Evolutionary conservation across 805 yeast genomes (phyloP).

Genomic region (Pichia paraexigua): DNA sequence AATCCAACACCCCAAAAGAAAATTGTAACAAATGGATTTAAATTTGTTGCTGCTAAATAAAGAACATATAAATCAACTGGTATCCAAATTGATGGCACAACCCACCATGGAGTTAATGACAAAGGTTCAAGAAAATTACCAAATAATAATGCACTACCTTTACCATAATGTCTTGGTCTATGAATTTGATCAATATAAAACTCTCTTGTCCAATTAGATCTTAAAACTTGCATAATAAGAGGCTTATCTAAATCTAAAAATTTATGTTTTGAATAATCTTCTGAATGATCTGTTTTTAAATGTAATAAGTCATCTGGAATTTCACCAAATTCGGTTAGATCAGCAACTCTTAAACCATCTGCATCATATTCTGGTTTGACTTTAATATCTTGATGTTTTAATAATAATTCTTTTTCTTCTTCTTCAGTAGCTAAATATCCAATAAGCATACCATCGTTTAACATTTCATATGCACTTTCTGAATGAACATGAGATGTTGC

Average conservation of each 20-base stretch:
- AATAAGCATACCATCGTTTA: conserved; percentile 75
- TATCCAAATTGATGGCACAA: conserved; percentile 80
- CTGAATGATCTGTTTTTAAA: conserved; percentile 68
- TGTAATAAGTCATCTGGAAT: conserved; percentile 69
- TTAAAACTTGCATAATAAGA: conserved; percentile 68
- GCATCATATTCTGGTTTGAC: conserved; percentile 21
- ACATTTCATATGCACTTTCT: conserved; percentile 80
- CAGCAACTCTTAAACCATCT: conserved; percentile 28
- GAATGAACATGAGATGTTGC: conserved; percentile 66
- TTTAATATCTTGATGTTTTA: conserved; percentile 48
- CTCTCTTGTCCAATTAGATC: conserved; percentile 70
- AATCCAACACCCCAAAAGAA: conserved; percentile 71
- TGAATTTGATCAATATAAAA: conserved; percentile 95
- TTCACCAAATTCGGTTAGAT: conserved; percentile 50
- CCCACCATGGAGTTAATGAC: conserved; percentile 90
- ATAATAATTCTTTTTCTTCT: conserved; percentile 64
- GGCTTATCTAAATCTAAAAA: conserved; percentile 84
- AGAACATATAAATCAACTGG: conserved; percentile 67
- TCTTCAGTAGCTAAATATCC: conserved; percentile 77
- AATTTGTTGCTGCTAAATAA: conserved; percentile 46
- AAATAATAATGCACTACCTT: conserved; percentile 92
- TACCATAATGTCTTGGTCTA: conserved; percentile 96
- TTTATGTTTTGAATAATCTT: conserved; percentile 68
- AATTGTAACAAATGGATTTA: conserved; percentile 39
- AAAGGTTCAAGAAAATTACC: conserved; percentile 93